Conservation (phyloP, 2,329 filamentous ascomycete species). For the Didymella exigua region DNA sequence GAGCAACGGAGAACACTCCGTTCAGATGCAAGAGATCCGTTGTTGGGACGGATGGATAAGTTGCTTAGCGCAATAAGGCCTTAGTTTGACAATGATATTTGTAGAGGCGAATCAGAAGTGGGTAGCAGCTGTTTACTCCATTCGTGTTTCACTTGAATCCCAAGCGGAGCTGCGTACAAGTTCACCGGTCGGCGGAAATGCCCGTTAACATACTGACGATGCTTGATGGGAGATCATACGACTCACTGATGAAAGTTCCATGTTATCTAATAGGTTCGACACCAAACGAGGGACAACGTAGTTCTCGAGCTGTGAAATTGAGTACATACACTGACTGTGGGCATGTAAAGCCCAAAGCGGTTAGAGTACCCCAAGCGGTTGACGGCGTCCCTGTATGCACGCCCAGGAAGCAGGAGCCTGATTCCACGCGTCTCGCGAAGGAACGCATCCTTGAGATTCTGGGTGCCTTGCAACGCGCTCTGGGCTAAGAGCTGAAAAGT, state of each 20-base stretch:
- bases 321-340: not conserved
- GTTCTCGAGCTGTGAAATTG: not conserved
- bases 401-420: constrained; percentile 1
- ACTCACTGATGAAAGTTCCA: not conserved
- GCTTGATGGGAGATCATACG: not conserved
- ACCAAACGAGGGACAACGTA: not conserved
- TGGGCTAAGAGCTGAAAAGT: not conserved
- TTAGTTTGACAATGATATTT: not conserved
- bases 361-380: not conserved
- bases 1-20: constrained; percentile 2
- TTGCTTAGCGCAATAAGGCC: constrained; percentile 5
- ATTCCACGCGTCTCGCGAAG: not conserved
- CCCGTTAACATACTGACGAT: not conserved
- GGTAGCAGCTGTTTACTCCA: not conserved
- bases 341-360: not conserved
- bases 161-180: not conserved
- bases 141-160: constrained; percentile 3
- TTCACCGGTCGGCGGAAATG: not conserved
- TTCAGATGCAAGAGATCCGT: constrained; percentile 5
- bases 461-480: not conserved
- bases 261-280: not conserved
- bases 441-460: not conserved
- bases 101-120: constrained; percentile 1
- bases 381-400: constrained; percentile 7
- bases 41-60: constrained; percentile 9